Evolutionary conservation across 441 rosid species (phyloP), one percentile per base, ranked within the genome.

Genomic region (Dalechampia spathulata): DNA sequence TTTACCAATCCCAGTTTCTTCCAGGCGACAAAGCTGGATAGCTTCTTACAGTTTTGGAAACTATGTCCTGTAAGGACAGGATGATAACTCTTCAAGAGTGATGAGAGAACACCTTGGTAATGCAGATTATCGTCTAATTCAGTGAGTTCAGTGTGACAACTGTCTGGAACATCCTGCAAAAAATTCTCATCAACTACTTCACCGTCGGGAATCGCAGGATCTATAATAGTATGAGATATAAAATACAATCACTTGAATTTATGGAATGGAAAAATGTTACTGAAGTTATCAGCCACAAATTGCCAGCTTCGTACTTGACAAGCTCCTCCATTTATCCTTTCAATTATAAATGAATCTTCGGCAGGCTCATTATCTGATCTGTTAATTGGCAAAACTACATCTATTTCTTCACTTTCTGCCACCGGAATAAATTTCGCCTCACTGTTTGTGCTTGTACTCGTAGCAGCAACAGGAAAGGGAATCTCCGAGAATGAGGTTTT

Each of bases 271-370:
- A 78, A 68, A 64, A 88, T 66, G 61, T 81, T 85, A 58, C 89
- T 79, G 66, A 87, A 69, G 64, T 87, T 93, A 47, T 90, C 93
- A 4, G 75, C 95, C 57, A 78, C 67, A 62, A 82, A 62, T 30
- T 87, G 86, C 95, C 87, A 75, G 64, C 83, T 80, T 56, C 78
- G 91, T 2, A 76, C 84, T 55, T 78, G 93, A 58, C 94, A 85
- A 75, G 85, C 83, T 61, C 58, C 85, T 57, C 71, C 80, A 50
- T 79, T 75, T 40, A 73, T 63, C 52, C 73, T 78, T 61, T 71
- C 80, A 30, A 72, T 62, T 76, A 75, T 65, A 47, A 78, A 72
- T 2, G 83, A 68, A 62, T 75, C 79, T 37, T 77, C 80, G 2
- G 45, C 66, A 1, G 55, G 73, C 46, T 65, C 69, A 51, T 63